These are phyloP conservation scores for Penicillium sp. DNA, from an alignment of 2,329 filamentous ascomycete species.

Conservation along the genomic window DNA sequence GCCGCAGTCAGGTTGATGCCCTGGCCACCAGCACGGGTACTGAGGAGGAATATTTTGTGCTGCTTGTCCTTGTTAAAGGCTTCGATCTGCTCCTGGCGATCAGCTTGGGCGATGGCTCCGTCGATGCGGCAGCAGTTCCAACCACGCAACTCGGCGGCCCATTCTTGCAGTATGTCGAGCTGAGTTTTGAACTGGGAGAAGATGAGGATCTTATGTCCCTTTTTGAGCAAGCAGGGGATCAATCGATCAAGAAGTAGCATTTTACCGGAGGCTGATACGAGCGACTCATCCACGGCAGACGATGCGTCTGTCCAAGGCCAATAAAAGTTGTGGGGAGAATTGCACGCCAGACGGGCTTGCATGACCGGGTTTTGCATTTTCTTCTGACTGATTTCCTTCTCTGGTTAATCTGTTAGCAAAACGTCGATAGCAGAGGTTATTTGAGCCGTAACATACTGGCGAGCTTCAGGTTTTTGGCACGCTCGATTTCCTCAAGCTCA, in stretches of 20 bases:
- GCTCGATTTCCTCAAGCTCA: conserved; percentile 61
- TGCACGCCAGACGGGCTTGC: conserved; percentile 88
- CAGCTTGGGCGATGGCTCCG: conserved; percentile 74
- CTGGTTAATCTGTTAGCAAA: conserved; percentile 43
- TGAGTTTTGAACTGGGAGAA: conserved; percentile 97
- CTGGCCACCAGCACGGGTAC: conserved; percentile 87
- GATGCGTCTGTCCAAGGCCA: conserved; percentile 73
- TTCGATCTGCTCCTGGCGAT: conserved; percentile 68
- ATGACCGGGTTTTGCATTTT: conserved; percentile 91
- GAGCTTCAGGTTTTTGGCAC: conserved; percentile 66
- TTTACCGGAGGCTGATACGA: conserved; percentile 87
- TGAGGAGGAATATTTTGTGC: conserved; percentile 78
- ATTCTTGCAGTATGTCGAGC: conserved; percentile 85
- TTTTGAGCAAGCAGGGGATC: conserved; percentile 68
- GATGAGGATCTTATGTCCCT: conserved; percentile 85
- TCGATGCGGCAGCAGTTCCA: conserved; percentile 91
- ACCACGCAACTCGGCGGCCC: conserved; percentile 70
- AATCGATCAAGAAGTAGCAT: conserved; percentile 92
- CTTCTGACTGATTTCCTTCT: conserved; percentile 83
- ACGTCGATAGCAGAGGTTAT: neutral
- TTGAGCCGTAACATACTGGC: conserved; percentile 60
- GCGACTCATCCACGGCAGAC: conserved; percentile 67
- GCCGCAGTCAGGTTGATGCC: conserved; percentile 92
- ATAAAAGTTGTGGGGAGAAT: conserved; percentile 95
- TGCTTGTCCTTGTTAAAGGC: conserved; percentile 66